Base-by-base conservation (phyloP, 2,329 filamentous ascomycete genomes). In the Bertia moriformis region DNA sequence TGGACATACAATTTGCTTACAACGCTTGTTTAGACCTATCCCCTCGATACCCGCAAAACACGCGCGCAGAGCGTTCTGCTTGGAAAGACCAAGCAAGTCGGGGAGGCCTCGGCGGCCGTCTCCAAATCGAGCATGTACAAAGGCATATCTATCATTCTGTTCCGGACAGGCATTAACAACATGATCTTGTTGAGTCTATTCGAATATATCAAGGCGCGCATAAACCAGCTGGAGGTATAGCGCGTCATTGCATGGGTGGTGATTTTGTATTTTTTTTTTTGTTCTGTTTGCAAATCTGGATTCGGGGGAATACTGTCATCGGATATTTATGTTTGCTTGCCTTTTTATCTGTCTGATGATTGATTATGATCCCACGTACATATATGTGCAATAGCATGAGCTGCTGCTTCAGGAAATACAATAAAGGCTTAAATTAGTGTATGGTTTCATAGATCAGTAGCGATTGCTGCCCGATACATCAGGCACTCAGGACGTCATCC, bases 41-140 rank as follows among this genome's bases (percentile, higher is more conserved):
- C 62, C 0, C 55, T 66, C 10, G 62, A 66, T 42, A 65, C 62
- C 2, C 58, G 59, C 42, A 66, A 66, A 47, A 66, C 62, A n/a
- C 62, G 62, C 14, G 59, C 60, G 1, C 62, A 66, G 46, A 65
- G 62, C 39, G 56, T 63, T 30, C 50, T 66, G 5, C 53, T 66
- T 12, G 60, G 60, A 12, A 58, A 60, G 41, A 44, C 53, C 19
- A 58, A 57, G 39, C 58, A 62, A 43, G 52, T 61, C 30, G 58
- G 57, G 15, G 58, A 61, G 43, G 56, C 60, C 4, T 56, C 56
- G 3, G 43, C 52, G 13, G 56, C 57, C 1, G 58, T 58, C 2
- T 55, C 60, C 37, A 55, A 57, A 35, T 59, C 58, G 18, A 60
- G 59, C 44, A 63, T 62, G 52, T 66, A 64, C 49, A 64, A 61